Conservation (phyloP, 148 eudicot genomes). For the Talinum fruticosum region DNA sequence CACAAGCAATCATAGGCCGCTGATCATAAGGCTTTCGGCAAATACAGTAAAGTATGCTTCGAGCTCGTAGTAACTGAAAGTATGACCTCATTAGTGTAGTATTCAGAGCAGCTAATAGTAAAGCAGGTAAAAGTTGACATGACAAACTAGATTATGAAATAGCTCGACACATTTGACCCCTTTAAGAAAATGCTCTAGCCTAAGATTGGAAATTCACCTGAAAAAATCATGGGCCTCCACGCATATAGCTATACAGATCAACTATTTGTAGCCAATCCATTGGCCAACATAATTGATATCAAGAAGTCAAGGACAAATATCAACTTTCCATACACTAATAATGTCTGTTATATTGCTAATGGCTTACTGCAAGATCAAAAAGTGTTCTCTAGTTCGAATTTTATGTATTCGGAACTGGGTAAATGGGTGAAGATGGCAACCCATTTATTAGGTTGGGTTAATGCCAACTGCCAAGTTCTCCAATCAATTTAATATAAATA, state of each 20-base stretch:
- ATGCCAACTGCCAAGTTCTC: too few species aligned
- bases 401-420: background rate
- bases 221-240: background rate
- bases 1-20: conserved; percentile 95
- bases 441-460: background rate
- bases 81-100: background rate
- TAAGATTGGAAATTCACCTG: background rate
- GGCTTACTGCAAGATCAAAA: too few species aligned
- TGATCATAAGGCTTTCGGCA: conserved; percentile 90
- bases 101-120: background rate
- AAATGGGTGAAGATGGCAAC: background rate
- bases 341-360: too few species aligned
- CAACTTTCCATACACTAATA: background rate
- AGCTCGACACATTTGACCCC: background rate
- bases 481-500: background rate
- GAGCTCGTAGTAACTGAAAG: conserved; percentile 71
- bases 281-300: background rate
- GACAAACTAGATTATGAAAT: background rate
- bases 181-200: background rate
- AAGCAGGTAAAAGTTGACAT: background rate
- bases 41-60: conserved; percentile 91
- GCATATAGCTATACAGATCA: too few species aligned
- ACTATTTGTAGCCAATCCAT: background rate
- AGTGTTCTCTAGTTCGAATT: background rate
- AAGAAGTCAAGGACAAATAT: background rate